These are phyloP conservation scores for Colletotrichum brevisporum DNA, from an alignment of 2,329 filamentous ascomycete species.

Conservation along the genomic window DNA sequence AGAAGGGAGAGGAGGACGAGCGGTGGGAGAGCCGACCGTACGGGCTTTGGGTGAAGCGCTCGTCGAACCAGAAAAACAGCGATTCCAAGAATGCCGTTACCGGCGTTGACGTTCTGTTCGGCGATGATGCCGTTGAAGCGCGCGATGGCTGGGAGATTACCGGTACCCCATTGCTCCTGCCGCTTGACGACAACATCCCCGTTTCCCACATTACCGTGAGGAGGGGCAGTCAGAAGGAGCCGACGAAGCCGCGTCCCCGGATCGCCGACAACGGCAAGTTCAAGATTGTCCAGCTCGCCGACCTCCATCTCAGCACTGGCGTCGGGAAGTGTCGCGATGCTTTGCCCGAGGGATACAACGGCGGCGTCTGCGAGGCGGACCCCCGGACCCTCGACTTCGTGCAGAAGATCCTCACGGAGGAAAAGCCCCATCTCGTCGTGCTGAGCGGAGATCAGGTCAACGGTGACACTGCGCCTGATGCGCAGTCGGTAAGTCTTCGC, in stretches of 20 bases:
- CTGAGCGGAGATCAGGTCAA: constrained; percentile 96
- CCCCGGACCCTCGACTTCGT: constrained; percentile 93
- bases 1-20: constrained; percentile 68
- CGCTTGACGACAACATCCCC: constrained; percentile 71
- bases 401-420: constrained; percentile 85
- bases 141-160: constrained; percentile 87
- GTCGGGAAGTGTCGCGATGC: constrained; percentile 88
- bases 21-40: constrained; percentile 83
- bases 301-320: constrained; percentile 93
- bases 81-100: constrained; percentile 84
- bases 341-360: constrained; percentile 80
- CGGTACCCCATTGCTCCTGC: constrained; percentile 80
- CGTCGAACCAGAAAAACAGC: constrained; percentile 78
- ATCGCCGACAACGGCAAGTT: constrained; percentile 93
- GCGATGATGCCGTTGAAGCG: constrained; percentile 91
- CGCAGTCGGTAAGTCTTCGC: constrained; percentile 76
- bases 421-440: constrained; percentile 93
- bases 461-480: constrained; percentile 91
- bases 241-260: constrained; percentile 79
- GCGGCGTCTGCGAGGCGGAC: constrained; percentile 90
- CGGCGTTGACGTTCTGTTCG: constrained; percentile 88
- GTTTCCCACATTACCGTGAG: constrained; percentile 84
- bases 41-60: constrained; percentile 87
- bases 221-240: constrained; percentile 75
- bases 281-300: constrained; percentile 97